These are phyloP conservation scores for Mortierella sp. DNA, from an alignment of 371 early-diverging fungal species.

Conservation along the genomic window DNA sequence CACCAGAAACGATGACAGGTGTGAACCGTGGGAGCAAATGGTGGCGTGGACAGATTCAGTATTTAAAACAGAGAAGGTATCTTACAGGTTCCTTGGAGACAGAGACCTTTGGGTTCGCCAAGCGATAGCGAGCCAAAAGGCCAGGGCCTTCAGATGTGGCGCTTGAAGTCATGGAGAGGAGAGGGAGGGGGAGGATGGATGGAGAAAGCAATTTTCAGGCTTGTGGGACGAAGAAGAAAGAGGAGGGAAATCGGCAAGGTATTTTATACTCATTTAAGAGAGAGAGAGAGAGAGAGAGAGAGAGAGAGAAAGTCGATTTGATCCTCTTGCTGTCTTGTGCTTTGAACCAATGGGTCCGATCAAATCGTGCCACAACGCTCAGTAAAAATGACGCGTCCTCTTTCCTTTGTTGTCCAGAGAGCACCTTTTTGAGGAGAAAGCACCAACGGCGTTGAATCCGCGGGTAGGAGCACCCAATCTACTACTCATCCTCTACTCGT, in stretches of 20 bases:
- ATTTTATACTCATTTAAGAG: neutral
- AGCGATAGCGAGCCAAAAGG: slow-evolving; percentile 8
- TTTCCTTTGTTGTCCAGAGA: neutral
- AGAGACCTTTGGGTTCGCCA: slow-evolving; percentile 3
- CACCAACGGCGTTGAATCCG: no score
- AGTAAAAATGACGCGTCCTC: neutral
- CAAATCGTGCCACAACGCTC: no score
- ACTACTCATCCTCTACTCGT: no score
- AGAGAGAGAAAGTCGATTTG: no score
- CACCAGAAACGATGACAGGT: no score
- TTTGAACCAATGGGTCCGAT: no score
- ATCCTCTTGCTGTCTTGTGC: slow-evolving; percentile 1
- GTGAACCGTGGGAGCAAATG: neutral
- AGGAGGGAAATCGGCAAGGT: neutral
- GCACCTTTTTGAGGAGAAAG: neutral
- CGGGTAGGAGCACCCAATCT: no score
- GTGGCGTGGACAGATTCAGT: neutral
- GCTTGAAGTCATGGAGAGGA: neutral
- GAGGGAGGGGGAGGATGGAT: neutral
- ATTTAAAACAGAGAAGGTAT: neutral
- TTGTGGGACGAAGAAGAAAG: neutral
- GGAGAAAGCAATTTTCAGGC: neutral
- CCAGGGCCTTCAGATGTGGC: slow-evolving; percentile 5
- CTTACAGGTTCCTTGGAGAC: slow-evolving; percentile 31
- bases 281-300: no score